Evolutionary conservation across 768 basidiomycete genomes (phyloP).

Genomic region (Termitomyces sp.): DNA sequence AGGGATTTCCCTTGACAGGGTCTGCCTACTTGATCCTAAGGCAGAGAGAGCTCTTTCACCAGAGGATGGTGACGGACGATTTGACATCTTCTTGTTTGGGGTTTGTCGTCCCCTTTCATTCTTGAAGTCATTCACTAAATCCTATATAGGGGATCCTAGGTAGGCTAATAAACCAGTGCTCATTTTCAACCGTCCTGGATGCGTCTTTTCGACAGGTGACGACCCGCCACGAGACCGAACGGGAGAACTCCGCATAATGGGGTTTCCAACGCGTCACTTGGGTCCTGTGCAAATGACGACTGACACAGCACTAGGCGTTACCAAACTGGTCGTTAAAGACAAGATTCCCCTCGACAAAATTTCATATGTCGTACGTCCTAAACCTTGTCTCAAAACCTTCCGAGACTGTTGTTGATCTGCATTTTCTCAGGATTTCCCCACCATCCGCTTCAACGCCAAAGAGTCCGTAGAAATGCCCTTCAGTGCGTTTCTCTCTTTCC

Average conservation of each 20-base stretch:
- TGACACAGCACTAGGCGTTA: slow-evolving; percentile 92
- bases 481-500: slow-evolving; percentile 43
- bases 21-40: slow-evolving; percentile 94
- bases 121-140: neutral
- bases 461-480: slow-evolving; percentile 99
- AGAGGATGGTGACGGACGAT: slow-evolving; percentile 69
- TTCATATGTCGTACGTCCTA: slow-evolving; percentile 58
- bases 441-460: slow-evolving; percentile 78
- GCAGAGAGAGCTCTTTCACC: slow-evolving; percentile 68
- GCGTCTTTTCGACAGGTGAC: slow-evolving; percentile 54
- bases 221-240: slow-evolving; percentile 96
- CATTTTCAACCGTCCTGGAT: neutral
- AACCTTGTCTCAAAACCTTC: neutral
- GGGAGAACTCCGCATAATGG: slow-evolving; percentile 77
- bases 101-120: slow-evolving; percentile 36
- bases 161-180: slow-evolving; percentile 15
- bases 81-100: slow-evolving; percentile 90
- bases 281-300: slow-evolving; percentile 97
- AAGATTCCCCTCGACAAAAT: slow-evolving; percentile 71
- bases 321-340: slow-evolving; percentile 77
- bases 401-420: neutral
- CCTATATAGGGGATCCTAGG: slow-evolving; percentile 55
- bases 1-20: slow-evolving; percentile 46
- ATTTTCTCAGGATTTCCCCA: slow-evolving; percentile 73
- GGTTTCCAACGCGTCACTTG: slow-evolving; percentile 84